phyloP scores from a whole-genome alignment of 345 rosid genomes.

The Brassica juncea region DNA sequence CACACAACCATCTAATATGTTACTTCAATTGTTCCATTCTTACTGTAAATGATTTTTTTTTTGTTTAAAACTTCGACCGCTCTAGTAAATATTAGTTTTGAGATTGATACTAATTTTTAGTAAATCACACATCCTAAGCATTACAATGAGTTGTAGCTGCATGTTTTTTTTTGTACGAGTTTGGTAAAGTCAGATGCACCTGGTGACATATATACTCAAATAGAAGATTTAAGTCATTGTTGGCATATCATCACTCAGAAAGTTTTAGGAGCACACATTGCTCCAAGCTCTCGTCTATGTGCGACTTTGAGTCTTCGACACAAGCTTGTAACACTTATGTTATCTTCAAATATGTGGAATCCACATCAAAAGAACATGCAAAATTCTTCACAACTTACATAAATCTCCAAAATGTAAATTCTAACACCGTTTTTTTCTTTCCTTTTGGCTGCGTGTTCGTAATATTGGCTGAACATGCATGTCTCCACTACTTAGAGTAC shows the following conservation, averaged over 20 bases:
- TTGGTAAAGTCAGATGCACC: not conserved
- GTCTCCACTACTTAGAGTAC: conserved; percentile 25
- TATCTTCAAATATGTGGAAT: not conserved
- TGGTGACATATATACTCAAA: not conserved
- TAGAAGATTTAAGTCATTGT: not conserved
- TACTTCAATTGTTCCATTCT: conserved; percentile 23
- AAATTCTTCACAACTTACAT: not conserved
- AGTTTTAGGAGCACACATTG: conserved; percentile 2
- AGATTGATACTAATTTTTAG: not conserved
- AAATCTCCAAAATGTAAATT: not conserved
- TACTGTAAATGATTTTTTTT: not conserved
- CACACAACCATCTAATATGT: conserved; percentile 2
- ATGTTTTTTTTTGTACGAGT: not conserved
- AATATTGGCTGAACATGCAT: conserved; percentile 31
- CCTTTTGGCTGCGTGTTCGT: not conserved
- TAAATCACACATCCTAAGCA: not conserved
- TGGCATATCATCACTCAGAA: not conserved
- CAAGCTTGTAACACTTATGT: conserved; percentile 1
- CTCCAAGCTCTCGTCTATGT: not conserved
- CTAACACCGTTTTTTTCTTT: not conserved
- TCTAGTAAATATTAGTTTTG: not conserved
- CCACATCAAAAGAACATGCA: not conserved
- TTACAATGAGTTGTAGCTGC: not conserved
- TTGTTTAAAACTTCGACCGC: not conserved
- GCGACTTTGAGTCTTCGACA: not conserved